phyloP scores from a whole-genome alignment of 345 rosid species.

The Citrus sinensis region DNA sequence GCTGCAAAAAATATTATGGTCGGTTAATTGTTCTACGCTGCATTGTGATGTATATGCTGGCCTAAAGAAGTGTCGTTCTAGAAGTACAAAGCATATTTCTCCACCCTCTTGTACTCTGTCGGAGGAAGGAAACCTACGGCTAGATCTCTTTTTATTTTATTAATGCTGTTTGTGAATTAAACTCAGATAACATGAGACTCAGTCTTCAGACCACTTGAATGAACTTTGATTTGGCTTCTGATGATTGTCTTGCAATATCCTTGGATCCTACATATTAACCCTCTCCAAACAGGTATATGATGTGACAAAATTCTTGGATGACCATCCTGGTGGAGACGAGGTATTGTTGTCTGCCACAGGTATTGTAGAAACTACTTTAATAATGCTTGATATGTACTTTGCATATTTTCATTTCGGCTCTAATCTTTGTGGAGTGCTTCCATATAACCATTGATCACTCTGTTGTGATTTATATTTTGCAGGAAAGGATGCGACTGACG shows the following conservation, averaged over 20 bases:
- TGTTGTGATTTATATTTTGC: not conserved
- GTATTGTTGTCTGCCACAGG: constrained; percentile 68
- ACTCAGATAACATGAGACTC: not conserved
- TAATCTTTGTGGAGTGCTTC: not conserved
- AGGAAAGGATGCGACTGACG: constrained; percentile 96
- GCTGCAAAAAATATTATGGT: not conserved
- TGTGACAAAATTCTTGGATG: constrained; percentile 77
- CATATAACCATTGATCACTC: not conserved
- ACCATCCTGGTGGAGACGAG: constrained; percentile 86
- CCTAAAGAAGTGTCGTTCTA: not conserved
- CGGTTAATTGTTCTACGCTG: not conserved
- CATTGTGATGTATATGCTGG: not conserved
- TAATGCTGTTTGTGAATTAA: not conserved
- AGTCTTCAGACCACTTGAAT: not conserved
- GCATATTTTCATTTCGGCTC: not conserved
- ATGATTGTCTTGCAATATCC: not conserved
- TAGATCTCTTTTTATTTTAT: not conserved
- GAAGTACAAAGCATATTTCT: not conserved
- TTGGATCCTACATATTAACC: not conserved
- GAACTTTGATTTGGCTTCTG: not conserved
- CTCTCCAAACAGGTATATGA: constrained; percentile 48
- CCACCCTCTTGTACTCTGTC: not conserved
- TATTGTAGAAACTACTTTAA: constrained; percentile 7
- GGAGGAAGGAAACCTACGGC: not conserved
- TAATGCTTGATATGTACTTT: not conserved